phyloP scores from a whole-genome alignment of 2,329 filamentous ascomycete species.

The Apiospora phragmitis region DNA sequence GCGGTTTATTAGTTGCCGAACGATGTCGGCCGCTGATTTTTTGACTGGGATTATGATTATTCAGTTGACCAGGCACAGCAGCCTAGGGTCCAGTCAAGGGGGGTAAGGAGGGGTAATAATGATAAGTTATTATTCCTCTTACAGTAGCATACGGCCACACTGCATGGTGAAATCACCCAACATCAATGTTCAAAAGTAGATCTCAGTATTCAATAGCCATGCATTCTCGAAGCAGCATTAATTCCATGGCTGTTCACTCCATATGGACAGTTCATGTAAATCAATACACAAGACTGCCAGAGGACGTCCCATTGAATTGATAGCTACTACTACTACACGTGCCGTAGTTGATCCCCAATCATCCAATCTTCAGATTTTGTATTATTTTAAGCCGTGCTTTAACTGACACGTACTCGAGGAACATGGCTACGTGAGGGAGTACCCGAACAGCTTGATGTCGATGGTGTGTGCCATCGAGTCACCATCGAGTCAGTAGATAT shows the following conservation, averaged over 20 bases:
- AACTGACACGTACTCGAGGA: neutral
- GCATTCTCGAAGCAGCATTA: neutral
- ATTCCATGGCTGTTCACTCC: no score
- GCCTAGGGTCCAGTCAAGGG: neutral
- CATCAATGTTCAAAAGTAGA: neutral
- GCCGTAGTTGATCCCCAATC: neutral
- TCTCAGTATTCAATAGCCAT: neutral
- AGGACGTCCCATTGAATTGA: no score
- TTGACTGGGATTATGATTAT: neutral
- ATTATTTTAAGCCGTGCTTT: neutral
- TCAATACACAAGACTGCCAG: no score
- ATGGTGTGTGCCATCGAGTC: neutral
- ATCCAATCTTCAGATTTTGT: neutral
- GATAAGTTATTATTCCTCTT: no score
- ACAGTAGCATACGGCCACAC: neutral
- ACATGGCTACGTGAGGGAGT: neutral
- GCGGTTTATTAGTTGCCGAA: slow-evolving; percentile 1
- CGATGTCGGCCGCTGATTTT: slow-evolving; percentile 2
- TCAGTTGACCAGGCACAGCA: neutral
- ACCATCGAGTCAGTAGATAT: neutral
- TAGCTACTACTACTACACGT: no score
- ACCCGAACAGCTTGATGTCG: neutral
- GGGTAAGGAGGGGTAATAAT: neutral
- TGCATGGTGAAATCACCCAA: neutral
- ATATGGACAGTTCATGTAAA: no score